Evolutionary conservation across 177 flowering plant genomes (phyloP).

Genomic region (Vitis hybrid): DNA sequence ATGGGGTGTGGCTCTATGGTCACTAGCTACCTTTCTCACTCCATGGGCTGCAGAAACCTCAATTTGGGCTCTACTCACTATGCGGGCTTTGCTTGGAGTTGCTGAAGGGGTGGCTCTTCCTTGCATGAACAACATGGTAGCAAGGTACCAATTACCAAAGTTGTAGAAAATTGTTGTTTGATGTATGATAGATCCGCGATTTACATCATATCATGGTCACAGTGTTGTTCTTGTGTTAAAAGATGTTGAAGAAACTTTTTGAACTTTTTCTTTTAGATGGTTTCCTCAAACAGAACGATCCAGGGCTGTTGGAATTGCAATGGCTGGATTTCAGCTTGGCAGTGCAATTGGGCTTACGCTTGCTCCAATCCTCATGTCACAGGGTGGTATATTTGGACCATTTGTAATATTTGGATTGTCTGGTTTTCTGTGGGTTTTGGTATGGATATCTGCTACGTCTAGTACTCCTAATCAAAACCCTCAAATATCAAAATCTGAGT

Average conservation of each 20-base stretch:
- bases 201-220: neutral
- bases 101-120: constrained; percentile 99
- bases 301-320: constrained; percentile 93
- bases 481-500: constrained; percentile 81
- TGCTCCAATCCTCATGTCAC: constrained; percentile 95
- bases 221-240: neutral
- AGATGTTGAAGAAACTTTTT: constrained; percentile 16
- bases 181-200: neutral
- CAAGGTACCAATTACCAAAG: constrained; percentile 48
- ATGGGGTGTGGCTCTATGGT: constrained; percentile 95
- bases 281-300: constrained; percentile 91
- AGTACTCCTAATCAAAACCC: constrained; percentile 67
- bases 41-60: constrained; percentile 96
- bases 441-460: constrained; percentile 88
- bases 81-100: constrained; percentile 74
- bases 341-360: constrained; percentile 82
- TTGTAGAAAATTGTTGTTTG: neutral
- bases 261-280: constrained; percentile 63
- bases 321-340: constrained; percentile 96
- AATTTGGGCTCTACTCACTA: constrained; percentile 65
- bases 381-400: constrained; percentile 88
- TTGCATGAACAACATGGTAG: constrained; percentile 96
- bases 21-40: constrained; percentile 90
- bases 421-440: constrained; percentile 96
- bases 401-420: constrained; percentile 93